Evolutionary conservation across 805 yeast genomes (phyloP).

Genomic region (Starmera quercuum): DNA sequence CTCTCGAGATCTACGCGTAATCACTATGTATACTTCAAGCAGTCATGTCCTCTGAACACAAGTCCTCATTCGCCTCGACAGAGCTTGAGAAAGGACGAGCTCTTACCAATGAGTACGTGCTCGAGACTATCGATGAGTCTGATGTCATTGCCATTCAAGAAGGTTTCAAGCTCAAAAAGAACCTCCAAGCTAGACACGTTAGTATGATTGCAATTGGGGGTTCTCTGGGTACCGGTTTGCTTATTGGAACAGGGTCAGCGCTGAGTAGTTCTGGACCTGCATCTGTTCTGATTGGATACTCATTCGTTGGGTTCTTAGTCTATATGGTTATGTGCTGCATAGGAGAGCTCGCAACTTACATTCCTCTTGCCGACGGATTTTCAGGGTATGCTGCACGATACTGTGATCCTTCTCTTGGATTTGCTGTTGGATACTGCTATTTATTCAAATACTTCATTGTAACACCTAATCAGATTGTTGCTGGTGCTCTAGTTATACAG

Average conservation of each 20-base stretch:
- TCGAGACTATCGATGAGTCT: too few species aligned
- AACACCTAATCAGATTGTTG: conserved; percentile 39
- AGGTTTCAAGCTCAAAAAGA: conserved; percentile 15
- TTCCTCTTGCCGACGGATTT: conserved; percentile 61
- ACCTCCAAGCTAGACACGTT: conserved; percentile 49
- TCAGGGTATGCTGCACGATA: conserved; percentile 51
- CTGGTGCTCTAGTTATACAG: conserved; percentile 42
- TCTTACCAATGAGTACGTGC: too few species aligned
- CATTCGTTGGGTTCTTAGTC: conserved; percentile 64
- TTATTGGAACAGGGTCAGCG: conserved; percentile 58
- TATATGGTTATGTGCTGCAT: conserved; percentile 60
- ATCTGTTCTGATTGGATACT: conserved; percentile 49
- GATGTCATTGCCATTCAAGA: conserved; percentile 13
- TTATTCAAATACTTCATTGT: conserved; percentile 19
- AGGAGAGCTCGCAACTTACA: conserved; percentile 62
- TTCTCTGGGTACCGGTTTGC: conserved; percentile 64
- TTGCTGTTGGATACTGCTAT: conserved; percentile 22
- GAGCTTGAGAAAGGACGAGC: too few species aligned
- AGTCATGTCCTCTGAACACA: too few species aligned
- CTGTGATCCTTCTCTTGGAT: conserved; percentile 20
- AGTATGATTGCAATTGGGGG: conserved; percentile 69
- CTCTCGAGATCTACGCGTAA: too few species aligned
- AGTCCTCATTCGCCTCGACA: too few species aligned
- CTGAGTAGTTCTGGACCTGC: conserved; percentile 54
- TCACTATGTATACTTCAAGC: too few species aligned